Percentiles rank a stretch among this genome's conserved stretches.
These are phyloP conservation scores for Phytophthora sojae DNA, from an alignment of 352 stramenopile genomes.

Conservation along the genomic window DNA sequence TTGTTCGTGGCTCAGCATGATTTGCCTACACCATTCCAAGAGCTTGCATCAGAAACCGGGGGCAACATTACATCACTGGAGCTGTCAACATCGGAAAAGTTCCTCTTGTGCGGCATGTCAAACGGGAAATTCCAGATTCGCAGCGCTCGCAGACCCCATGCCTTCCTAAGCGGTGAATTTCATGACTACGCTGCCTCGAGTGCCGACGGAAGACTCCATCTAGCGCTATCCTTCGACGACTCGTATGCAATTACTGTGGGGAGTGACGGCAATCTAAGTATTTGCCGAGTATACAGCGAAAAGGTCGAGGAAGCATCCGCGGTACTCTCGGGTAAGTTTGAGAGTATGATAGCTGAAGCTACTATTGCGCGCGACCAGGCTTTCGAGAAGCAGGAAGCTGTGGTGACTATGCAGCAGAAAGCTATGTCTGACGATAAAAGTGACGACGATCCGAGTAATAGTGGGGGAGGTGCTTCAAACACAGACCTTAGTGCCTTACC, in stretches of 20 bases:
- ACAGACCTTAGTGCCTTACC: constrained; percentile 71
- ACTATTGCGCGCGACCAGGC: constrained; percentile 63
- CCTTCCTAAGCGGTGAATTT: constrained; percentile 80
- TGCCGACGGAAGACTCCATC: constrained; percentile 28
- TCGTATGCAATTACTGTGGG: constrained; percentile 77
- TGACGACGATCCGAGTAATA: constrained; percentile 54
- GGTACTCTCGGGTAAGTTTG: constrained; percentile 44
- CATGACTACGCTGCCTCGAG: constrained; percentile 61
- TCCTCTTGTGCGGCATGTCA: constrained; percentile 76
- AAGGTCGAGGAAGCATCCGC: constrained; percentile 56
- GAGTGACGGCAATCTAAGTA: constrained; percentile 79
- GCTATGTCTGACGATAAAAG: constrained; percentile 48
- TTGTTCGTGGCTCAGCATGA: constrained; percentile 50
- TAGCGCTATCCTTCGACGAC: constrained; percentile 87
- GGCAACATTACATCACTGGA: constrained; percentile 49
- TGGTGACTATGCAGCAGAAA: constrained; percentile 60
- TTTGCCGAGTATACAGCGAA: constrained; percentile 68
- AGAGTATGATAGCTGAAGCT: constrained; percentile 53
- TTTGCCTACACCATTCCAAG: constrained; percentile 36
- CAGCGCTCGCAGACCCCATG: constrained; percentile 48
- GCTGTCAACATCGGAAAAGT: constrained; percentile 62
- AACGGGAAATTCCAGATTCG: constrained; percentile 89
- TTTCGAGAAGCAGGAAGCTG: constrained; percentile 56
- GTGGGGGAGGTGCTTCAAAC: constrained; percentile 17
- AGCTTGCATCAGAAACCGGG: constrained; percentile 52